A percentile compares a stretch with the other conserved stretches of the same genome.
Evolutionary conservation across 164 flowering plant species (phyloP).

Genomic region (Tinospora cordifolia): DNA sequence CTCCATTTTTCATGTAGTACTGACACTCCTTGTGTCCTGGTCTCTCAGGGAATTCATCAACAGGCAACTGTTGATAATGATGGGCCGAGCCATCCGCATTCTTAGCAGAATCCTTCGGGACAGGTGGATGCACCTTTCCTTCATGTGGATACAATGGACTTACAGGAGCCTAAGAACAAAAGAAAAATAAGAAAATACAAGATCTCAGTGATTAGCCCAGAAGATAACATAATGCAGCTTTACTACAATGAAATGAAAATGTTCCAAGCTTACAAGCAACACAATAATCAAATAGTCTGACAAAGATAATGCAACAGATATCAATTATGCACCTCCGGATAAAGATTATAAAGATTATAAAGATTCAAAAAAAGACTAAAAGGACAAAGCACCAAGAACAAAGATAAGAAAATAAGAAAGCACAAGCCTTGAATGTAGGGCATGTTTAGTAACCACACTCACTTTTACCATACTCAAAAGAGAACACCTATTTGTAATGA

Average conservation of each 20-base stretch:
- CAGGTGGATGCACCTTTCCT: constrained; percentile 31
- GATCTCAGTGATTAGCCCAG: background rate
- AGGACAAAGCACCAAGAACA: background rate
- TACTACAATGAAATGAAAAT: background rate
- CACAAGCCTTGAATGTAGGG: no score
- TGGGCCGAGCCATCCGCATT: constrained; percentile 27
- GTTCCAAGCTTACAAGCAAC: background rate
- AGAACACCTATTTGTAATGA: no score
- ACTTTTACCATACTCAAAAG: no score
- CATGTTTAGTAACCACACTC: no score
- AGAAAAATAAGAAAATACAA: background rate
- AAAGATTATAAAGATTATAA: background rate
- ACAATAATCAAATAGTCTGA: background rate
- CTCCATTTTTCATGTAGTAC: constrained; percentile 69
- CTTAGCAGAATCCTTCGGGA: constrained; percentile 27
- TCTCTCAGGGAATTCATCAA: constrained; percentile 78
- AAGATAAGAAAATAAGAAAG: no score
- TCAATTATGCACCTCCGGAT: background rate
- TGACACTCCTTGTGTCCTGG: constrained; percentile 86
- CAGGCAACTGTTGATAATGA: constrained; percentile 31
- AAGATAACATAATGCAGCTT: background rate
- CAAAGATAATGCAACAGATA: background rate
- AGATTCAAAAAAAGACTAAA: background rate
- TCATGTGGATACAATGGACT: constrained; percentile 35
- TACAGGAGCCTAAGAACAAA: constrained; percentile 39